phyloP scores from a whole-genome alignment of 179 eudicot species.

The Amaranthus tricolor region DNA sequence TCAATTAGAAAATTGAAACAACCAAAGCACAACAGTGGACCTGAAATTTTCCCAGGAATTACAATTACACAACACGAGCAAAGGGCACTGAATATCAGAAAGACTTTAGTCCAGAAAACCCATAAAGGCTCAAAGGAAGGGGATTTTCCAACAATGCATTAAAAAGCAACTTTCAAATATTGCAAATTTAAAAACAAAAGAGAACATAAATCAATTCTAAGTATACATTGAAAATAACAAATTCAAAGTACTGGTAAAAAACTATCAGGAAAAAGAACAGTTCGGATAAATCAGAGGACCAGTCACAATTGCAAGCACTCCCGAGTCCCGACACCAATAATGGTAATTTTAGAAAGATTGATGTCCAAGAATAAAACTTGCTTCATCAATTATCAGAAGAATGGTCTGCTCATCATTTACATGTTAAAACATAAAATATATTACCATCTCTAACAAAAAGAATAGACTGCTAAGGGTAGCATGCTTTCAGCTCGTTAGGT shows the following conservation, averaged over 20 bases:
- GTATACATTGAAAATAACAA: not conserved
- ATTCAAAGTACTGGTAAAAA: conserved; percentile 1
- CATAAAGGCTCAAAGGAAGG: not conserved
- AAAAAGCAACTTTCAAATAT: not conserved
- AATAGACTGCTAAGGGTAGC: not conserved
- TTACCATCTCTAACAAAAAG: not conserved
- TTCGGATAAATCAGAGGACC: not conserved
- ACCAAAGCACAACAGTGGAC: not conserved
- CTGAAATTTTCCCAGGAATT: not conserved
- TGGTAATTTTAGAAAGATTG: not conserved
- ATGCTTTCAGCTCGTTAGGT: not conserved
- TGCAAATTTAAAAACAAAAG: not conserved
- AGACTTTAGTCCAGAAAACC: not conserved
- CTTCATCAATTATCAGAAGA: not conserved
- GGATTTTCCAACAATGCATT: no score
- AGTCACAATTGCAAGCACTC: conserved; percentile 7
- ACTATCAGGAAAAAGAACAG: not conserved
- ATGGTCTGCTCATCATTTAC: not conserved
- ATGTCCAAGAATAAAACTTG: not conserved
- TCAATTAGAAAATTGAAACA: not conserved
- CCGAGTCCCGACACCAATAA: not conserved
- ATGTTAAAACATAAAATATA: not conserved
- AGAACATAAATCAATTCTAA: not conserved
- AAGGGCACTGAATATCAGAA: not conserved
- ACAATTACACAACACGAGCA: not conserved